These are phyloP conservation scores for Colletotrichum zoysiae DNA, from an alignment of 2,329 filamentous ascomycete genomes.

Conservation along the genomic window DNA sequence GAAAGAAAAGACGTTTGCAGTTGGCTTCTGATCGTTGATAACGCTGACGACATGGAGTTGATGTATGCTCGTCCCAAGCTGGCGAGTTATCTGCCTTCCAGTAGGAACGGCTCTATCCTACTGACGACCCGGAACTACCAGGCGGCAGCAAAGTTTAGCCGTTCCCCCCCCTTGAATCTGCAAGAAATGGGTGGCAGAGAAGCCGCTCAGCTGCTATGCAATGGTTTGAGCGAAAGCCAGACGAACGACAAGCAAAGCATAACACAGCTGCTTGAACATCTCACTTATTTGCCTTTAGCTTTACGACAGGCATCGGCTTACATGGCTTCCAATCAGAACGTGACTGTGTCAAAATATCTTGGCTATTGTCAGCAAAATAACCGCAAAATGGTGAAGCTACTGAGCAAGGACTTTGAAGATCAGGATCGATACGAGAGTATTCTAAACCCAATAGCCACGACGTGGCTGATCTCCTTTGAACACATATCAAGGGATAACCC, in stretches of 20 bases:
- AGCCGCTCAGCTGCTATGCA: slow-evolving; percentile 44
- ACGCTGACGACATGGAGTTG: too few species aligned
- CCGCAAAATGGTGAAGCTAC: slow-evolving; percentile 42
- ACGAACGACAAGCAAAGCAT: slow-evolving; percentile 42
- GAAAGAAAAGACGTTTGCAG: too few species aligned
- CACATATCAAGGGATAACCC: slow-evolving; percentile 46
- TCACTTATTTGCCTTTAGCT: slow-evolving; percentile 51
- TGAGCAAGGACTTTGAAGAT: slow-evolving; percentile 51
- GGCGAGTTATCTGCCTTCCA: too few species aligned
- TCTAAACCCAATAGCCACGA: slow-evolving; percentile 49
- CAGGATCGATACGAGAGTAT: slow-evolving; percentile 45
- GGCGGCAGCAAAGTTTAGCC: too few species aligned
- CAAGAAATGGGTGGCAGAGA: slow-evolving; percentile 44
- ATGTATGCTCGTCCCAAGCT: too few species aligned
- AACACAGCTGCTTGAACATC: slow-evolving; percentile 47
- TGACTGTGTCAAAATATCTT: slow-evolving; percentile 47
- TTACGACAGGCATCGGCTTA: slow-evolving; percentile 53
- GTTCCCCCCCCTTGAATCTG: slow-evolving; percentile 37
- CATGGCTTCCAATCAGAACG: slow-evolving; percentile 47
- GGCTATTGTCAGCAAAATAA: slow-evolving; percentile 44
- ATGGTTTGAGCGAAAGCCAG: slow-evolving; percentile 41
- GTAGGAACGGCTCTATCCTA: too few species aligned
- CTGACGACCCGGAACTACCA: too few species aligned
- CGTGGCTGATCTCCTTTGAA: slow-evolving; percentile 52
- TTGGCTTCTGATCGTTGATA: too few species aligned